These are phyloP conservation scores for Desmodesmus armatus DNA, from an alignment of 139 green algal genomes.

Conservation along the genomic window DNA sequence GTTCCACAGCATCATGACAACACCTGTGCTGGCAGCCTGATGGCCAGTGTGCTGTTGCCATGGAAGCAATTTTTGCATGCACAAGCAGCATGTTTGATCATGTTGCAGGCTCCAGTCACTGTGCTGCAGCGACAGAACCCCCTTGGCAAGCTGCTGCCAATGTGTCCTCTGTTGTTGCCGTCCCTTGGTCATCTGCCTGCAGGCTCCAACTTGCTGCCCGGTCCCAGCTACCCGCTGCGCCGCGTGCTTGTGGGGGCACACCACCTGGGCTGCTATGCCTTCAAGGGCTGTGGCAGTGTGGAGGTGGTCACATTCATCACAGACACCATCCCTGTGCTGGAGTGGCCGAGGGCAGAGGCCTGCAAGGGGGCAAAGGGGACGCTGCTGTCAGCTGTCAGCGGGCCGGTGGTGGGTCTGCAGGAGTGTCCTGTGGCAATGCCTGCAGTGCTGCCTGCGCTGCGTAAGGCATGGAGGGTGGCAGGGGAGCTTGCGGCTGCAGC, in stretches of 20 bases:
- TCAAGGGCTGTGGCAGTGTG: conserved; percentile 29
- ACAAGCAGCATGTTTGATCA: too few relatives aligned
- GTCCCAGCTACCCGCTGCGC: conserved; percentile 19
- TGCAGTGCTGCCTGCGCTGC: not conserved
- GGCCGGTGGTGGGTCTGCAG: conserved; percentile 11
- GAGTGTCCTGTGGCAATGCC: not conserved
- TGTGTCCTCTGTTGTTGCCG: too few relatives aligned
- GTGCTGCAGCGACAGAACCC: too few relatives aligned
- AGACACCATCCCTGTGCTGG: conserved; percentile 4
- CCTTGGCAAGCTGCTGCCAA: too few relatives aligned
- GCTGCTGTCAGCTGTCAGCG: not conserved
- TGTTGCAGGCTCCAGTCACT: too few relatives aligned
- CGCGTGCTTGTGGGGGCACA: not conserved
- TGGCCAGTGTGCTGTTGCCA: too few relatives aligned
- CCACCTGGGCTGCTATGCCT: conserved; percentile 16
- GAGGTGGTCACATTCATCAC: conserved; percentile 30
- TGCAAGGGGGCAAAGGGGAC: not conserved
- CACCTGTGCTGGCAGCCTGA: too few relatives aligned
- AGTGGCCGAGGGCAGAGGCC: not conserved
- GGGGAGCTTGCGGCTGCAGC: not conserved
- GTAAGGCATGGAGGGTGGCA: not conserved
- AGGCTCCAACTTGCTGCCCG: conserved; percentile 9
- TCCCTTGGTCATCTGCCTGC: not conserved
- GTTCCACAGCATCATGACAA: too few relatives aligned
- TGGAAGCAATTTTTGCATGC: too few relatives aligned